These are phyloP conservation scores for Microdochium paspali DNA, from an alignment of 2,329 filamentous ascomycete species.

Conservation along the genomic window DNA sequence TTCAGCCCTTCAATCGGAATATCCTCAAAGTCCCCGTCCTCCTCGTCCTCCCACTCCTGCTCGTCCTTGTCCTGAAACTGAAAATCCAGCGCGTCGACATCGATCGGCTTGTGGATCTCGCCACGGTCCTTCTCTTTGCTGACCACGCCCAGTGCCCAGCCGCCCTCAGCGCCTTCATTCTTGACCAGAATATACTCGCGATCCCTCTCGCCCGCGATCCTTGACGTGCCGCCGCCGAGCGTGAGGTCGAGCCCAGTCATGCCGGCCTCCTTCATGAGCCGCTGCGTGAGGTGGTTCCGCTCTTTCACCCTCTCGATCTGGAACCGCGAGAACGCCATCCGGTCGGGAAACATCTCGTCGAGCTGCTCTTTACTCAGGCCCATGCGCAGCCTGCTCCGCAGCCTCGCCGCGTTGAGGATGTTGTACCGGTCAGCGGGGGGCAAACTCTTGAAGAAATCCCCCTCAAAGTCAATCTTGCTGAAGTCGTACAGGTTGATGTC, in stretches of 20 bases:
- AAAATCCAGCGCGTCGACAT: constrained; percentile 64
- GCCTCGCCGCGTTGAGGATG: constrained; percentile 85
- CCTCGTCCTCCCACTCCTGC: constrained; percentile 46
- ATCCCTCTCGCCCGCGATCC: constrained; percentile 76
- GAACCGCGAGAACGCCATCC: constrained; percentile 94
- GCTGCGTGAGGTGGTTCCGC: constrained; percentile 87
- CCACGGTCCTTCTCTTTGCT: constrained; percentile 74
- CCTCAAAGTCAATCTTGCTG: constrained; percentile 96
- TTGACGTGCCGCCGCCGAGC: constrained; percentile 50
- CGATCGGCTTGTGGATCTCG: constrained; percentile 78
- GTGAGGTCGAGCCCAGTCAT: constrained; percentile 72
- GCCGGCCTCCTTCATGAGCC: constrained; percentile 87
- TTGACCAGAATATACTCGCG: constrained; percentile 94
- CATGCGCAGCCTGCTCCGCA: constrained; percentile 86
- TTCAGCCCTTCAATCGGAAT: constrained; percentile 88
- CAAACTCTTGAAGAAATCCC: constrained; percentile 87
- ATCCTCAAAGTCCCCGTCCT: constrained; percentile 80
- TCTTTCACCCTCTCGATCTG: constrained; percentile 92
- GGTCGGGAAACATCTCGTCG: constrained; percentile 91
- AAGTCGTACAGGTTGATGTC: constrained; percentile 93
- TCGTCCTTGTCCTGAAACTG: constrained; percentile 46
- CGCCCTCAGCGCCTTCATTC: constrained; percentile 89
- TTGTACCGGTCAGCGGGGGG: constrained; percentile 91
- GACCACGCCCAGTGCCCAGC: constrained; percentile 92
- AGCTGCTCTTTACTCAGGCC: constrained; percentile 93